Conservation (phyloP, 2,329 filamentous ascomycete genomes). For the Aschersonia sp. region DNA sequence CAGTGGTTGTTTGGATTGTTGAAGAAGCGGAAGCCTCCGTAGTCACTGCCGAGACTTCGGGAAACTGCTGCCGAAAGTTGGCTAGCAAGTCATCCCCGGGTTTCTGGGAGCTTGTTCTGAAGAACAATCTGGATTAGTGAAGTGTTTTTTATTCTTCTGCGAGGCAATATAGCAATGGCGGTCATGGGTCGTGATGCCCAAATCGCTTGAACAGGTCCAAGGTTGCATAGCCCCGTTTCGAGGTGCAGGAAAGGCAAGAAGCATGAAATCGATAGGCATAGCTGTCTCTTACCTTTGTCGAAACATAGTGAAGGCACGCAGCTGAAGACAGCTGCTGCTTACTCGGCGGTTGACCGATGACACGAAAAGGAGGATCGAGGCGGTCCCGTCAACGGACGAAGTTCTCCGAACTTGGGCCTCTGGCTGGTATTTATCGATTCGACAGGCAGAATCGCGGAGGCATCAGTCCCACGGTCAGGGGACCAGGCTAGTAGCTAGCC, state of each 20-base stretch:
- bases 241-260: not conserved
- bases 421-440: not conserved
- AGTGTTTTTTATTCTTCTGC: not conserved
- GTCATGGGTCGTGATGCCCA: too few species aligned
- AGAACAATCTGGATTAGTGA: not conserved
- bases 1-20: slow-evolving; percentile 19
- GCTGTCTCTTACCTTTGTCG: slow-evolving; percentile 5
- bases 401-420: not conserved
- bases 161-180: too few species aligned
- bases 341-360: too few species aligned
- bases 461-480: not conserved
- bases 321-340: not conserved
- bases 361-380: too few species aligned
- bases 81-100: slow-evolving; percentile 69
- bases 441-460: not conserved
- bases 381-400: too few species aligned
- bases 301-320: slow-evolving; percentile 6
- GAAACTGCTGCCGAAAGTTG: slow-evolving; percentile 71
- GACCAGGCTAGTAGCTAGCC: not conserved
- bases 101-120: slow-evolving; percentile 64
- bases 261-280: not conserved
- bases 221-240: not conserved
- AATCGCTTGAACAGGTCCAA: too few species aligned
- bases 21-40: slow-evolving; percentile 26
- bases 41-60: slow-evolving; percentile 48